Base-by-base conservation (phyloP, 345 rosid genomes). In the Bretschneidera sinensis region DNA sequence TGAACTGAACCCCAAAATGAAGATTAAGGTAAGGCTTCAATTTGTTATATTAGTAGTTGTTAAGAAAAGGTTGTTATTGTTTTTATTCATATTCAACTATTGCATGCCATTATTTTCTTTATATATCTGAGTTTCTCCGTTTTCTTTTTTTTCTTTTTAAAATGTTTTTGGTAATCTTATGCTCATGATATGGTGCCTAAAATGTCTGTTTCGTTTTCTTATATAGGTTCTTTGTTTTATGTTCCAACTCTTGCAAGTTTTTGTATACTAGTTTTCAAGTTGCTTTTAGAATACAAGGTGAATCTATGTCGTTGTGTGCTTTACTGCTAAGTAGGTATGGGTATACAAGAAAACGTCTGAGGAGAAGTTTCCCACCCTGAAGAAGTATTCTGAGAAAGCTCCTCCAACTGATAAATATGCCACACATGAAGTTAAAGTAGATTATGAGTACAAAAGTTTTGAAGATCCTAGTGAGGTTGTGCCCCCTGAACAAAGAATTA, bases 401-500 rank as follows among this genome's bases (percentile, higher is more conserved):
- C 95, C 97, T 67, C 66, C 81, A 68, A 76, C 80, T 64, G 92
- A 86, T 77, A 86, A 75, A 69, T 81, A 66, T 83, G 95, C 97
- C 24, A 82, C 84, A 18, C 97, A 82, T 74, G 96, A 88, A 83
- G 86, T 94, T 52, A 88, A 86, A 78, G 81, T 88, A 43, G 95
- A 86, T 81, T 90, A 81, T 55, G 91, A 85, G 60, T 91, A 90
- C 71, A 83, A 77, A 77, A 75, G 77, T 65, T 33, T 71, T 54
- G 86, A 75, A 63, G 88, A 79, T 63, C 64, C 84, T 56, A 68
- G 69, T 63, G 75, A 78, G 68, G 79, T 67, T 61, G 70, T 94
- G 21, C 92, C 97, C n/a, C 96, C 92, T 14, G 92, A 90, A 48
- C 97, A 91, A 78, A 82, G 97, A 76, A 86, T 88, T 71, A 94